Evolutionary conservation across 2,329 filamentous ascomycete species (phyloP).

Genomic region (Penicillium sp.): DNA sequence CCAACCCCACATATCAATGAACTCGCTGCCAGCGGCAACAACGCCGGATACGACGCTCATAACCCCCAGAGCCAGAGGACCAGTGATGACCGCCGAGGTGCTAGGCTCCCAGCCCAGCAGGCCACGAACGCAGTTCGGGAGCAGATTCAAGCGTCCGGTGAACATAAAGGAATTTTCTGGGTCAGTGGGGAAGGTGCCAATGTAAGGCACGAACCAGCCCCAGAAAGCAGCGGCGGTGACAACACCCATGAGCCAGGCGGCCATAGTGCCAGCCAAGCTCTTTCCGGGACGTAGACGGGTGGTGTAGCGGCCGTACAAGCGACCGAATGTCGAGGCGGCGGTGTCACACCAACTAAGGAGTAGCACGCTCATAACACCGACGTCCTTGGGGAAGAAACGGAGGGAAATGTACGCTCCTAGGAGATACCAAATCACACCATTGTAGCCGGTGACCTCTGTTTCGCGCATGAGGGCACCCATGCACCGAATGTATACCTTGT

Average conservation of each 20-base stretch:
- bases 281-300: slow-evolving; percentile 81
- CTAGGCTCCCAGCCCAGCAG: slow-evolving; percentile 59
- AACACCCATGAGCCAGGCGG: slow-evolving; percentile 80
- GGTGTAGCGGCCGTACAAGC: slow-evolving; percentile 85
- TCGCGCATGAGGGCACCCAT: slow-evolving; percentile 95
- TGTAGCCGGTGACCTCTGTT: slow-evolving; percentile 89
- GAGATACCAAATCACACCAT: slow-evolving; percentile 96
- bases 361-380: slow-evolving; percentile 83
- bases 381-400: slow-evolving; percentile 85
- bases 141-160: slow-evolving; percentile 64
- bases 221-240: slow-evolving; percentile 81
- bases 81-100: slow-evolving; percentile 58
- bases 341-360: slow-evolving; percentile 98
- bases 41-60: slow-evolving; percentile 88
- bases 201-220: slow-evolving; percentile 73
- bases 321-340: slow-evolving; percentile 89
- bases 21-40: slow-evolving; percentile 82
- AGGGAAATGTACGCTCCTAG: slow-evolving; percentile 85
- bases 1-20: slow-evolving; percentile 87
- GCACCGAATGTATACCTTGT: slow-evolving; percentile 78
- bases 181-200: slow-evolving; percentile 67
- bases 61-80: slow-evolving; percentile 69
- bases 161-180: slow-evolving; percentile 75
- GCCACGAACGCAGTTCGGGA: slow-evolving; percentile 61
- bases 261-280: slow-evolving; percentile 82